Conservation (phyloP, 2,329 filamentous ascomycete species). For the Diaporthe helianthi region DNA sequence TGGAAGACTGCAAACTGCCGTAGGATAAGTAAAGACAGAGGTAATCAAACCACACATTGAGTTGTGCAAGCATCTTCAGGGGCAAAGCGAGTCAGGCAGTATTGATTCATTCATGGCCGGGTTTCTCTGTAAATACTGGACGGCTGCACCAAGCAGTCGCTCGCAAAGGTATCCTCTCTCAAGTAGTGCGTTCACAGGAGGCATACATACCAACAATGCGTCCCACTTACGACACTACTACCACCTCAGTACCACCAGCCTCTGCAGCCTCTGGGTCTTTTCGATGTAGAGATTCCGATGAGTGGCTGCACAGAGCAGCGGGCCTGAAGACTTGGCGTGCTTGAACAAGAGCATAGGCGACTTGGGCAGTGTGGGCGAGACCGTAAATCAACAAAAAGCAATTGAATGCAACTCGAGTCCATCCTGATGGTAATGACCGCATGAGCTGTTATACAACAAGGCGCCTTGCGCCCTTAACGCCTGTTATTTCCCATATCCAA, state of each 20-base stretch:
- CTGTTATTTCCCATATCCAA: neutral
- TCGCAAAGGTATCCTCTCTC: neutral
- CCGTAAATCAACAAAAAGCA: neutral
- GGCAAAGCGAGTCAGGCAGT: too few species aligned
- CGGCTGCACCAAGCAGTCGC: neutral
- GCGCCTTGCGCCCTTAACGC: slow-evolving; percentile 6
- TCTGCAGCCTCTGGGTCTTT: neutral
- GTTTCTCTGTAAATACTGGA: too few species aligned
- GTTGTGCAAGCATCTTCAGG: too few species aligned
- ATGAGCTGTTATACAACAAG: slow-evolving; percentile 2
- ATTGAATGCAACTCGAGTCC: neutral
- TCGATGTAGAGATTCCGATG: neutral
- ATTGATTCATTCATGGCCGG: too few species aligned
- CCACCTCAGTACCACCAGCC: neutral
- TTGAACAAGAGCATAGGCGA: neutral
- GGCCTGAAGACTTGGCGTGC: neutral
- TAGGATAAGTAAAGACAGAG: neutral
- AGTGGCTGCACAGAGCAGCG: neutral
- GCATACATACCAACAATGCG: neutral
- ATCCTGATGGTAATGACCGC: slow-evolving; percentile 5
- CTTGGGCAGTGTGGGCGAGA: neutral
- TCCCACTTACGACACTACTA: neutral
- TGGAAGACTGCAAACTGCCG: neutral
- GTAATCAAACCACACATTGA: too few species aligned
- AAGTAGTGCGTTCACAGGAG: too few species aligned